Conservation (phyloP, 1,284 basidiomycete genomes). For the Sporisorium exsertum region DNA sequence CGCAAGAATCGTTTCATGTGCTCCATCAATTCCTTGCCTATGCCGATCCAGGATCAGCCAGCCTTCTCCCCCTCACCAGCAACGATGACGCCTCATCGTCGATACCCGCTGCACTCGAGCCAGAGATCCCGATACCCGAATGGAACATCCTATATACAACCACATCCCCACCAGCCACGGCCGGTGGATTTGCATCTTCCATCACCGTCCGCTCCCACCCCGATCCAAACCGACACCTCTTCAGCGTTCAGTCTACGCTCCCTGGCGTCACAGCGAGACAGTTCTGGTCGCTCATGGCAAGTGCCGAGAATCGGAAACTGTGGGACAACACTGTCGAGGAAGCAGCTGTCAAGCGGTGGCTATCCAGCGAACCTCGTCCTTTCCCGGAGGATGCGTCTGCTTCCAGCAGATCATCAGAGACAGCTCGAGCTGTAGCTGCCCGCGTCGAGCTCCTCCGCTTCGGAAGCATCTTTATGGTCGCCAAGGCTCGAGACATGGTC, state of each 20-base stretch:
- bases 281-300: conserved; percentile 65
- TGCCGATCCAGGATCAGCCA: conserved; percentile 40
- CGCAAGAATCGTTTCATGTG: conserved; percentile 33
- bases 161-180: conserved; percentile 21
- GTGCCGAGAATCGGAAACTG: conserved; percentile 53
- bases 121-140: conserved; percentile 48
- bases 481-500: conserved; percentile 60
- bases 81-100: conserved; percentile 14
- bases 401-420: conserved; percentile 2
- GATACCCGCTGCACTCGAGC: conserved; percentile 18
- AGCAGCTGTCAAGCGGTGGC: conserved; percentile 46
- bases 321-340: conserved; percentile 59
- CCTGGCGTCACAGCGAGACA: conserved; percentile 53
- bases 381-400: background rate
- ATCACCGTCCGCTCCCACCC: conserved; percentile 58
- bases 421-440: conserved; percentile 31
- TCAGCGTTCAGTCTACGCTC: conserved; percentile 55
- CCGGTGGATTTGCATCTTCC: conserved; percentile 41
- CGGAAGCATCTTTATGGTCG: conserved; percentile 64
- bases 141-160: conserved; percentile 54
- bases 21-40: conserved; percentile 49
- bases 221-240: conserved; percentile 49
- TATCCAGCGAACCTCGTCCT: conserved; percentile 18
- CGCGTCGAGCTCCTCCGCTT: conserved; percentile 55
- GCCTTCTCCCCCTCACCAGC: conserved; percentile 26